A percentile compares a stretch with the other conserved stretches of the same genome.
These are phyloP conservation scores for Suillus brevipes DNA, from an alignment of 768 basidiomycete genomes.

Conservation along the genomic window DNA sequence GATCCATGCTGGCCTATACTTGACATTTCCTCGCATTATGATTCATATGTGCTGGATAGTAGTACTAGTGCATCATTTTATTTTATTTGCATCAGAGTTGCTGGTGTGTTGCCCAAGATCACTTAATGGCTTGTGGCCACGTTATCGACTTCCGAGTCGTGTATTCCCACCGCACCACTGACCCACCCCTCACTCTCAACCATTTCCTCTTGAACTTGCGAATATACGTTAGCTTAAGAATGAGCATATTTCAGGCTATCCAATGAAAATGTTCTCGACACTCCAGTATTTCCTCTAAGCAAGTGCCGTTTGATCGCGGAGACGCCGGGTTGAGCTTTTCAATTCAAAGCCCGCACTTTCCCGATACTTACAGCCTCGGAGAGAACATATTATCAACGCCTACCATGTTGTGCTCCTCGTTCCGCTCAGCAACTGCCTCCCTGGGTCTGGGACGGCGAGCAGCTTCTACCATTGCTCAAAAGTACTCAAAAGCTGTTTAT, in stretches of 20 bases:
- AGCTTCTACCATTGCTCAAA: conserved; percentile 74
- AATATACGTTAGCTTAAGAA: background rate
- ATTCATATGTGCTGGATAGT: background rate
- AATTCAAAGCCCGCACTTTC: conserved; percentile 6
- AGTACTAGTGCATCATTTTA: background rate
- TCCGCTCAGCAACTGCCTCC: conserved; percentile 48
- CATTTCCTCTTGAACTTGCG: background rate
- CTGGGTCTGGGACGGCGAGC: conserved; percentile 65
- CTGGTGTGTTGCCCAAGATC: background rate
- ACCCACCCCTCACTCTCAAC: background rate
- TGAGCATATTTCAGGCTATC: background rate
- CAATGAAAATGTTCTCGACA: background rate
- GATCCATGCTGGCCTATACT: background rate
- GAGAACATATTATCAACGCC: conserved; percentile 7
- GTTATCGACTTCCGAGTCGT: background rate
- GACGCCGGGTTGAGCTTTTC: conserved; percentile 7
- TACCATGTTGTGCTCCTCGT: conserved; percentile 58
- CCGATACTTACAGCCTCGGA: conserved; percentile 2
- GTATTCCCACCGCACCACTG: background rate
- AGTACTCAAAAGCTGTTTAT: conserved; percentile 84
- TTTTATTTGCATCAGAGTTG: background rate
- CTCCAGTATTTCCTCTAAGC: background rate
- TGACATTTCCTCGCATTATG: background rate
- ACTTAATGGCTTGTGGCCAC: background rate
- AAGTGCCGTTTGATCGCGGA: background rate